Conservation (phyloP, 352 stramenopile genomes). For the Pythium oligandrum region DNA sequence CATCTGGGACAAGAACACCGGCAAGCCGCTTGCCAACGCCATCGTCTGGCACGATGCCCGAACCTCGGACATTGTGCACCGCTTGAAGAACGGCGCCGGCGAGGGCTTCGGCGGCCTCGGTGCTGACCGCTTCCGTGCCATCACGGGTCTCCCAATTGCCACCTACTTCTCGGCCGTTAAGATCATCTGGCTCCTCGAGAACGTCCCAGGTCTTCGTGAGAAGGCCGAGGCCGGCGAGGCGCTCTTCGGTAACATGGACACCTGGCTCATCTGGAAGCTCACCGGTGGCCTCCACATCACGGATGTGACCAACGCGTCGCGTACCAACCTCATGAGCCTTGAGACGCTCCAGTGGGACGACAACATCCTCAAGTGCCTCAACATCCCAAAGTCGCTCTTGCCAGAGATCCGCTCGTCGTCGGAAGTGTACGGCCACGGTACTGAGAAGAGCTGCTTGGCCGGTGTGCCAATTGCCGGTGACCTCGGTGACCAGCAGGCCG, state of each 20-base stretch:
- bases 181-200: constrained; percentile 96
- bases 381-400: constrained; percentile 85
- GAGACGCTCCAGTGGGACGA: constrained; percentile 91
- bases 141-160: constrained; percentile 94
- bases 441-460: constrained; percentile 57
- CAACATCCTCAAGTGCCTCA: constrained; percentile 73
- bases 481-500: constrained; percentile 96
- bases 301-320: constrained; percentile 97
- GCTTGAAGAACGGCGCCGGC: constrained; percentile 59
- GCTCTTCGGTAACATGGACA: constrained; percentile 98
- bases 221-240: constrained; percentile 85
- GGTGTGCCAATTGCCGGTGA: constrained; percentile 91
- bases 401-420: constrained; percentile 91
- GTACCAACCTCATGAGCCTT: constrained; percentile 95
- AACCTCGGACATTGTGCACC: constrained; percentile 89
- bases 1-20: constrained; percentile 95
- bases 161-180: constrained; percentile 99
- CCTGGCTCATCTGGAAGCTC: constrained; percentile 96
- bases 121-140: constrained; percentile 57
- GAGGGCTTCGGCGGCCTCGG: constrained; percentile 47
- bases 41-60: constrained; percentile 99
- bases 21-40: constrained; percentile 96
- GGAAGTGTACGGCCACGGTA: constrained; percentile 75
- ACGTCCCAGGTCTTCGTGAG: constrained; percentile 83
- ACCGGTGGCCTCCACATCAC: constrained; percentile 92